Base-by-base conservation (phyloP, 192 early-diverging fungal species). In the Entomortierella chlamydospora region DNA sequence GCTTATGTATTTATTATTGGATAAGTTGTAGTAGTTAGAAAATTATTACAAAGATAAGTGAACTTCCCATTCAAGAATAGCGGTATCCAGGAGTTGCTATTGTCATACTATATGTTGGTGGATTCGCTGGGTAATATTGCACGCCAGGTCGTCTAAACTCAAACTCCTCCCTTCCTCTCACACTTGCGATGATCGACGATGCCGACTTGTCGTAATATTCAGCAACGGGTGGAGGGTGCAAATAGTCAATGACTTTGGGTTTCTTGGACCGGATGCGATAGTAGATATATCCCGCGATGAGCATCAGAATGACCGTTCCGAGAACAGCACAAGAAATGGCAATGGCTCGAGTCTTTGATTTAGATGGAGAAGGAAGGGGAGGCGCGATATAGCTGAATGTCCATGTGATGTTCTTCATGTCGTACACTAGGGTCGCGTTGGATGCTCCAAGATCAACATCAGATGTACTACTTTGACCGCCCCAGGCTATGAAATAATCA, bases 381-480 rank as follows among this genome's bases (percentile, higher is more conserved):
- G 49, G 49, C 17, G 20, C 34, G 10, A 60, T 22, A 23, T 43
- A 60, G 20, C 12, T 26, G 58, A 18, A 23, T 60, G 20, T 43
- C 58, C 58, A 60, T 26, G 12, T 23, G 7, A 42, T 41, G 41
- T 33, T 43, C 41, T 60, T 60, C 22, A 60, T 37, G 41, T 61
- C 18, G 29, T 61, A 61, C 15, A 61, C 15, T 1, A 61, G 2
- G 2, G 45, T 23, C 22, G 60, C 39, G 20, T 37, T 61, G 2
- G 2, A 17, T 25, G 60, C 28, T 17, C 22, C 17, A 10, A 28
- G 2, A 28, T 31, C 41, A 23, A 43, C 10, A 60, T 29, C 26
- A 28, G 25, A 18, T 0, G 5, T 12, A 5, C 3, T 2, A n/a
- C 42, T 33, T n/a, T 47, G 13, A 4, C 61, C 61, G 1, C 61